phyloP scores from a whole-genome alignment of 2,329 filamentous ascomycete genomes.

The Orbilia javanica region DNA sequence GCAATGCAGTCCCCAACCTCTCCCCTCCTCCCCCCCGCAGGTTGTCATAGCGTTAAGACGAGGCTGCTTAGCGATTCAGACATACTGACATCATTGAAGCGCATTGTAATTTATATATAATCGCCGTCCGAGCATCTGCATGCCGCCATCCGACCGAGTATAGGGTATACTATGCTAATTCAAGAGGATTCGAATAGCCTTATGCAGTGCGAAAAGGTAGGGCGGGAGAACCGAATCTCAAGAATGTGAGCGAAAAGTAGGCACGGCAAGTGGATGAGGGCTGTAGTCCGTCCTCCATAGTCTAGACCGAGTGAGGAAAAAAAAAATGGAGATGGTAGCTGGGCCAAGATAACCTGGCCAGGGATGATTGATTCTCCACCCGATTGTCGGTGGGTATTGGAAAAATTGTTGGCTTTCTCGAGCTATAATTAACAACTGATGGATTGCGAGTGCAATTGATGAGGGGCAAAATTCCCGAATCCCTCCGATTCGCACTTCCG shows the following conservation, averaged over 20 bases:
- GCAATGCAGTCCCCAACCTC: constrained; percentile 11
- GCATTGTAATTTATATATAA: neutral
- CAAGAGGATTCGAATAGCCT: neutral
- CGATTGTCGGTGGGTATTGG: neutral
- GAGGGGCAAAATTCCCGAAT: neutral
- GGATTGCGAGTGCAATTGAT: neutral
- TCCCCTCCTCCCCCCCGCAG: neutral
- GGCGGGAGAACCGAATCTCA: neutral
- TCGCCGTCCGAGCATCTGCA: neutral
- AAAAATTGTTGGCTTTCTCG: neutral
- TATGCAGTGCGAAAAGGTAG: neutral
- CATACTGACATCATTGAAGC: neutral
- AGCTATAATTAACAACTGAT: neutral
- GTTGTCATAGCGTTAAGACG: neutral
- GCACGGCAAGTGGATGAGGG: too few relatives aligned
- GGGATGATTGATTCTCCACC: neutral
- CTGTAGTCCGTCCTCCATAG: too few relatives aligned
- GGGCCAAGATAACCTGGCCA: neutral
- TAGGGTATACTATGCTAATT: neutral
- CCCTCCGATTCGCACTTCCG: neutral
- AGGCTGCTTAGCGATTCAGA: neutral
- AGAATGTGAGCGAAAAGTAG: neutral
- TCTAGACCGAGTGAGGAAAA: too few relatives aligned
- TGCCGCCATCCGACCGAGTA: neutral
- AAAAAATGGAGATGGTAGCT: neutral